Percentiles rank a stretch among this genome's conserved stretches.
Conservation (phyloP, 306 rosid species). For the Gastrolobium villosum region DNA sequence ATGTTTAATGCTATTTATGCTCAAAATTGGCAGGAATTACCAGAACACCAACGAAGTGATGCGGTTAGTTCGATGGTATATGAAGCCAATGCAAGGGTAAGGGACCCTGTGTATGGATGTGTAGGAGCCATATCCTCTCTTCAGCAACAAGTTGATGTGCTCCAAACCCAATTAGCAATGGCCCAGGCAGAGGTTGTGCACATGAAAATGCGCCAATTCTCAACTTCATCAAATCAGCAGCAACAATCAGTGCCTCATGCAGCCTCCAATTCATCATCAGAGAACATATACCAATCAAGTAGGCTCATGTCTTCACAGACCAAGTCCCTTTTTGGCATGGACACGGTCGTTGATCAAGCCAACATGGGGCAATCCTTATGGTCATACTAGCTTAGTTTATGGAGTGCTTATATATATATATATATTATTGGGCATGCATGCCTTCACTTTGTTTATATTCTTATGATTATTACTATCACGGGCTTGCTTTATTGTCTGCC, state of each 20-base stretch:
- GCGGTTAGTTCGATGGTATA: constrained; percentile 98
- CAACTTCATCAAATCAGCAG: constrained; percentile 33
- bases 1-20: background rate
- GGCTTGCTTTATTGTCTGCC: constrained; percentile 65
- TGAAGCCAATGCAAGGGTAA: constrained; percentile 94
- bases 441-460: constrained; percentile 44
- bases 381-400: constrained; percentile 65
- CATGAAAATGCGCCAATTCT: constrained; percentile 64
- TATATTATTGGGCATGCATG: constrained; percentile 29
- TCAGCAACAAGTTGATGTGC: constrained; percentile 82
- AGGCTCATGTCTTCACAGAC: constrained; percentile 52
- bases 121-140: constrained; percentile 95
- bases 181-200: constrained; percentile 90
- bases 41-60: constrained; percentile 87
- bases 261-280: constrained; percentile 39
- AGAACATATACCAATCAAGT: constrained; percentile 37
- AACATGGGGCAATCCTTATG: constrained; percentile 76
- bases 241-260: constrained; percentile 3
- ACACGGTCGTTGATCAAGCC: constrained; percentile 66
- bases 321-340: constrained; percentile 79
- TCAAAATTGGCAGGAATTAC: constrained; percentile 65
- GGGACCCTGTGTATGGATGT: constrained; percentile 95
- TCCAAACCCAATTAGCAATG: constrained; percentile 80
- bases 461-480: constrained; percentile 49
- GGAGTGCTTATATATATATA: constrained; percentile 24